Conservation (phyloP, 371 early-diverging fungal species). For the Mucor plumbeus region DNA sequence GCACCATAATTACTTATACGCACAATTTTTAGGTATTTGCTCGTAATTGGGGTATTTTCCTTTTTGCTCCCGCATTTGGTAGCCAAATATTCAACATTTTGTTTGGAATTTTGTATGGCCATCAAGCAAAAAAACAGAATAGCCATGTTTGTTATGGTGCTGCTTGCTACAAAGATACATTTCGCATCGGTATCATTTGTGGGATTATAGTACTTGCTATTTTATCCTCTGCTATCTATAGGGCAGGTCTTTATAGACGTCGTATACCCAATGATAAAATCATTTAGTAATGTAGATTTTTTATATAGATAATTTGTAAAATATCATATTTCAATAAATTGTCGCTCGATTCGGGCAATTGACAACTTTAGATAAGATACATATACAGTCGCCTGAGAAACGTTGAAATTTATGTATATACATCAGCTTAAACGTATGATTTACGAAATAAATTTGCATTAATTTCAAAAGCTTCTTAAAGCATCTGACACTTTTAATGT, state of each 20-base stretch:
- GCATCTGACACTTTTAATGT: no score
- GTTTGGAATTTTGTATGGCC: constrained; percentile 30
- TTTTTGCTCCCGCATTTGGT: constrained; percentile 40
- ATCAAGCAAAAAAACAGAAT: constrained; percentile 24
- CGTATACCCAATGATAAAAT: constrained; percentile 16
- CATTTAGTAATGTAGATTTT: not conserved
- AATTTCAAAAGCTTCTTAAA: no score
- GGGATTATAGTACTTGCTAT: constrained; percentile 3
- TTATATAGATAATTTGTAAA: no score
- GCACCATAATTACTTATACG: not conserved
- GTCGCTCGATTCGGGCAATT: no score
- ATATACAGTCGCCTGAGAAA: no score
- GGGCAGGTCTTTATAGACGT: constrained; percentile 16
- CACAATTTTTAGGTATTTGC: constrained; percentile 27
- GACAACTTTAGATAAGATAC: no score
- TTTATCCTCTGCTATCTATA: constrained; percentile 16
- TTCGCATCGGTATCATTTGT: constrained; percentile 22
- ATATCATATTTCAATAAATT: no score
- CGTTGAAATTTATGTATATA: no score
- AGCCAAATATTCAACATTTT: constrained; percentile 35
- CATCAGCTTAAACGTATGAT: no score
- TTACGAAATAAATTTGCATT: no score
- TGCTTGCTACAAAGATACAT: constrained; percentile 22
- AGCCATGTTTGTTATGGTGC: constrained; percentile 27
- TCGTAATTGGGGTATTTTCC: constrained; percentile 37